Base-by-base conservation (phyloP, 306 rosid species). In the Cicer bijugum region DNA sequence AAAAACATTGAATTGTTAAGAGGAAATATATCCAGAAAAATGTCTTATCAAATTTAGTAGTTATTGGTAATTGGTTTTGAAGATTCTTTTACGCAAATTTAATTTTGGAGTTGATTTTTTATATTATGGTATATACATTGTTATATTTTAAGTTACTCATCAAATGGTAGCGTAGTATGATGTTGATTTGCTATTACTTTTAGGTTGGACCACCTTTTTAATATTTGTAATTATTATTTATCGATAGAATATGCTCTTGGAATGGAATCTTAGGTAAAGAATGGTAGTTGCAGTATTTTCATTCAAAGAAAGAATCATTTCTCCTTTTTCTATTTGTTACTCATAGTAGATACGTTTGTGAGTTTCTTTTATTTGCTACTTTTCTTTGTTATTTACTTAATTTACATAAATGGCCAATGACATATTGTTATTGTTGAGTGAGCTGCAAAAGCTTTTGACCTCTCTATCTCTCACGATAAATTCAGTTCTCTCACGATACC, bases 201-300 rank as follows among this genome's bases (percentile, higher is more conserved):
- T 9, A 60, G 7, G 47, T 8, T 52, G 60, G 60, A 33, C 68
- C 40, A 66, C 56, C 42, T 1, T 38, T 33, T 6, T 28, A 28
- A 28, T 4, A 3, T 48, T 67, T 67, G 2, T 59, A 40, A 56
- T 57, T 38, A 55, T 55, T 12, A 35, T 80, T 16, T 52, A 4
- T 51, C 53, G 14, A 39, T 67, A 67, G 74, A 40, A 40, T 23
- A 14, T 74, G 79, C 58, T 28, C 12, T 40, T 74, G 76, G 80
- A 75, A 68, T 74, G 76, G 80, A 75, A 68, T 80, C 72, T 68
- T 69, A 69, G 73, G 63, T 74, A 16, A 68, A 60, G 15, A 51
- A 40, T 40, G 75, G 48, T 52, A 17, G 67, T 51, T 51, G 80
- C 4, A 12, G 20, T 48, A 38, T 43, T 1, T 55, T 52, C 67